phyloP scores from a whole-genome alignment of 169 alveolate genomes.

The Babesia ovata region DNA sequence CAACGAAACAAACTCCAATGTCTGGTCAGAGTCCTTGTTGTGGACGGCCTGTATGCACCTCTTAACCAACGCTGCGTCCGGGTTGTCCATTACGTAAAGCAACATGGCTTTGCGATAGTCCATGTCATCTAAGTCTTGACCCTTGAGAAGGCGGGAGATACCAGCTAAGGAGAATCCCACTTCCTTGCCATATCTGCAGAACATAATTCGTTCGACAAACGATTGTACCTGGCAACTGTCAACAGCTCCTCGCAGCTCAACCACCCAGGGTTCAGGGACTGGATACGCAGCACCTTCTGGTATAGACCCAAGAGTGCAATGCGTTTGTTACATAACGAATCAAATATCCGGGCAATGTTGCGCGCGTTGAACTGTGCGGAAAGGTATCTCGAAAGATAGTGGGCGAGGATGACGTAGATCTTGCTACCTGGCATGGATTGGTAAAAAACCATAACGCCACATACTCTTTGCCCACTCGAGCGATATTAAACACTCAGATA shows the following conservation, averaged over 20 bases:
- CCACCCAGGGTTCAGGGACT: constrained; percentile 40
- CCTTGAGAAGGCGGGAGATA: constrained; percentile 1
- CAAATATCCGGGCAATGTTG: constrained; percentile 43
- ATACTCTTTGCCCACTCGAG: constrained; percentile 23
- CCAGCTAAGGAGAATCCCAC: constrained; percentile 36
- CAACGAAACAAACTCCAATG: background rate
- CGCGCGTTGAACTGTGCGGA: constrained; percentile 10
- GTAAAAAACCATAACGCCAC: background rate
- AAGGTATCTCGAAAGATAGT: constrained; percentile 28
- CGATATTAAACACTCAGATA: constrained; percentile 44
- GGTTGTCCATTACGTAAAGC: constrained; percentile 26
- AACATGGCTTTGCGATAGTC: constrained; percentile 3
- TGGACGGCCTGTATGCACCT: constrained; percentile 10
- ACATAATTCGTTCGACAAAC: background rate
- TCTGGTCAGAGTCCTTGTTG: background rate
- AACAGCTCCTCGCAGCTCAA: constrained; percentile 38
- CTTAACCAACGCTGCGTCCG: constrained; percentile 10
- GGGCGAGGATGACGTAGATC: constrained; percentile 43
- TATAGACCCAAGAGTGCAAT: constrained; percentile 50
- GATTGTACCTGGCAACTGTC: constrained; percentile 36
- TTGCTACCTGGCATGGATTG: constrained; percentile 1
- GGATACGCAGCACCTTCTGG: constrained; percentile 45
- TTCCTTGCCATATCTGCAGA: constrained; percentile 21
- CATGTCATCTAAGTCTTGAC: constrained; percentile 1
- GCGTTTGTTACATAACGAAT: constrained; percentile 29